phyloP scores from a whole-genome alignment of 169 alveolate genomes.

The Plasmodium gaboni region DNA sequence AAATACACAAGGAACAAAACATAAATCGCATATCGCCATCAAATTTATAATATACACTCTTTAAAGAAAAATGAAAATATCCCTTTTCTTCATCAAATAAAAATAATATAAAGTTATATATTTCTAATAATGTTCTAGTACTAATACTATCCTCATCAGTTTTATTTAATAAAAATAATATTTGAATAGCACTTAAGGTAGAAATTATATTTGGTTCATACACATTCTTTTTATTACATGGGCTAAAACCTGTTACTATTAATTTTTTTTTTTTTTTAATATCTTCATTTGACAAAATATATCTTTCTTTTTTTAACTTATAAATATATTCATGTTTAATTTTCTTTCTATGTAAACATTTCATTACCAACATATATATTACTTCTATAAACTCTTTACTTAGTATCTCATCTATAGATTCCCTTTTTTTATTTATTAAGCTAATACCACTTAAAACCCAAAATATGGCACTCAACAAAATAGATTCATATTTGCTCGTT shows the following conservation, averaged over 20 bases:
- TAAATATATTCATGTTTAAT: slow-evolving; percentile 44
- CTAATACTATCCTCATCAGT: slow-evolving; percentile 64
- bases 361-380: slow-evolving; percentile 43
- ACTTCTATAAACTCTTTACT: slow-evolving; percentile 33
- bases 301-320: slow-evolving; percentile 40
- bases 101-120: slow-evolving; percentile 36
- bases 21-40: slow-evolving; percentile 74
- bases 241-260: slow-evolving; percentile 60
- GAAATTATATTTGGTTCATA: slow-evolving; percentile 70
- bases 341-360: slow-evolving; percentile 49
- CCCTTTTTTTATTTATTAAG: slow-evolving; percentile 27
- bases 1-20: slow-evolving; percentile 31
- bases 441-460: slow-evolving; percentile 61
- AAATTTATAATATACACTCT: slow-evolving; percentile 23
- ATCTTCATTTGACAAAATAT: slow-evolving; percentile 36
- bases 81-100: slow-evolving; percentile 60
- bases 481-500: slow-evolving; percentile 49
- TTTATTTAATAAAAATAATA: slow-evolving; percentile 56
- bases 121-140: slow-evolving; percentile 38
- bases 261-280: slow-evolving; percentile 50
- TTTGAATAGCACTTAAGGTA: slow-evolving; percentile 79
- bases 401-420: slow-evolving; percentile 21
- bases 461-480: slow-evolving; percentile 51
- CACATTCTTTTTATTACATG: slow-evolving; percentile 41
- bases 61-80: slow-evolving; percentile 33